Conservation (phyloP, 169 alveolate genomes). For the Babesia ovata region DNA sequence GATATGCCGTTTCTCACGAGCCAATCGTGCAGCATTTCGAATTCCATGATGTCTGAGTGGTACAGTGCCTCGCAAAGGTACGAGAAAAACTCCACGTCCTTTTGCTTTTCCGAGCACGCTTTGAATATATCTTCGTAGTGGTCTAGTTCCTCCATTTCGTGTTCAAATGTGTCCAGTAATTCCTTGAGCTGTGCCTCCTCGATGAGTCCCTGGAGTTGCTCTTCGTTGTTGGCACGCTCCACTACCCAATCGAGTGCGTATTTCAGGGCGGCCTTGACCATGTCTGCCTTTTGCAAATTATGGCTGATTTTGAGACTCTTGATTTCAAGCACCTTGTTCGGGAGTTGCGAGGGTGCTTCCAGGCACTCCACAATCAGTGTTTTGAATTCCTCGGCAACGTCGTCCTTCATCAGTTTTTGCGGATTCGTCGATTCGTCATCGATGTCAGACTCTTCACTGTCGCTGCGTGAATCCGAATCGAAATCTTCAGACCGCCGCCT, state of each 20-base stretch:
- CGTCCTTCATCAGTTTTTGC: not conserved
- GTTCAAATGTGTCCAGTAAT: constrained; percentile 39
- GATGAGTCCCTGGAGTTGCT: constrained; percentile 18
- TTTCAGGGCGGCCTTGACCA: constrained; percentile 14
- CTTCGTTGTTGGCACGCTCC: constrained; percentile 8
- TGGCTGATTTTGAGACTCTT: constrained; percentile 58
- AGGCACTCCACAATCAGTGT: constrained; percentile 36
- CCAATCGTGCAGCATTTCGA: constrained; percentile 46
- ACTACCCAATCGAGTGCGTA: constrained; percentile 42
- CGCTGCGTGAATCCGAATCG: not conserved
- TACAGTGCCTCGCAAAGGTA: constrained; percentile 55
- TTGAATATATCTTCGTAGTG: constrained; percentile 11
- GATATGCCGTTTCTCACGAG: constrained; percentile 6
- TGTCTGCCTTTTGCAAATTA: constrained; percentile 43
- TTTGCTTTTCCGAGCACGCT: constrained; percentile 15
- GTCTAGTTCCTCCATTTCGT: constrained; percentile 13
- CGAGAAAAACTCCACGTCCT: constrained; percentile 30
- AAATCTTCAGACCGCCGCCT: not conserved
- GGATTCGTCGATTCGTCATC: not conserved
- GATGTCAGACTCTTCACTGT: not conserved
- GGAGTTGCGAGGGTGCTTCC: constrained; percentile 31
- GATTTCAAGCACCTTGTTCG: constrained; percentile 52
- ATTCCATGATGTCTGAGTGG: constrained; percentile 49
- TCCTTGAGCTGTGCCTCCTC: constrained; percentile 25
- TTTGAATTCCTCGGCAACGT: constrained; percentile 25